Evolutionary conservation across 2,329 filamentous ascomycete species (phyloP), one percentile per base, ranked within the genome.

Genomic region (Rhynchosporium agropyri): DNA sequence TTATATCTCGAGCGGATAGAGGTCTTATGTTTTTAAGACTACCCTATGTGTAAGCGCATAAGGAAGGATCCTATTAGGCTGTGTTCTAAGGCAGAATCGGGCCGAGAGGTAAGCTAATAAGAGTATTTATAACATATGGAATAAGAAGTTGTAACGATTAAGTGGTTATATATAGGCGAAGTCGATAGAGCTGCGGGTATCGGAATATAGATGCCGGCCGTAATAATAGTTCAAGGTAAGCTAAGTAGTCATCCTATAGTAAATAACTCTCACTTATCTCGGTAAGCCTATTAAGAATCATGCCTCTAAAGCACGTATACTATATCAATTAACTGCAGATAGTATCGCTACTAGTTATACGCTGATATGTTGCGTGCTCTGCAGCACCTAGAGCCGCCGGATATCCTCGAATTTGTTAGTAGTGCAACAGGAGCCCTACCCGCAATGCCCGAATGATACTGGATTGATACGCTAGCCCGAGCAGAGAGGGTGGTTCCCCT

Each of bases 371-470:
- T n/a, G 20, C 29, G 31, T 55, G 53, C 20, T 42, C 29, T 42
- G 13, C 33, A 42, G n/a, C n/a, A n/a, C n/a, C n/a, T n/a, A n/a
- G n/a, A n/a, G n/a, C n/a, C n/a, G n/a, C n/a, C 53, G 33, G 36
- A 55, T 42, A 28, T 55, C 31, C 20, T 55, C 31, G 20, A n/a
- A 55, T 33, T 55, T 55, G 53, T 55, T 55, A 15, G 53, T 38
- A 36, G 53, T 36, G 53, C 53, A 55, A 55, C 31, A 55, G 3
- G 36, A 55, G 26, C 26, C 40, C 36, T 36, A 33, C 33, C 31
- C 36, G 50, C 50, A 33, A 33, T 20, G 50, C 50, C 33, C 50
- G 20, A 10, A 36, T 38, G 29, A 13, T 38, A 55, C 53, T 55
- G 53, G 2, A 55, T 55, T n/a, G 53, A 55, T 42, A 20, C 36